Percentiles rank a stretch among this genome's conserved stretches.
Evolutionary conservation across 2,329 filamentous ascomycete species (phyloP).

Genomic region (Sclerotinia sclerotiorum): DNA sequence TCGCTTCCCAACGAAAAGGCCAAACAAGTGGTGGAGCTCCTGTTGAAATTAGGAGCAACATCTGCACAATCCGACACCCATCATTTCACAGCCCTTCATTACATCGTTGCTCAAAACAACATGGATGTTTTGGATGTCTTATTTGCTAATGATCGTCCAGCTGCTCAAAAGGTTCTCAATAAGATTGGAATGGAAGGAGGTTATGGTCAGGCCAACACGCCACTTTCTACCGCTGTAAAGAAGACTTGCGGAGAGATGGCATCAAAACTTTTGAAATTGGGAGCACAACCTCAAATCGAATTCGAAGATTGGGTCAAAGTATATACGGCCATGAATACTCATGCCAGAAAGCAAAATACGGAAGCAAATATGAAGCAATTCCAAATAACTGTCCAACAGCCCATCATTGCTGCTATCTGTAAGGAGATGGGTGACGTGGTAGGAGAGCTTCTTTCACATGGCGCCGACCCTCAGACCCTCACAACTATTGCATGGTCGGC

Average conservation of each 20-base stretch:
- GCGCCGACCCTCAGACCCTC: slow-evolving; percentile 65
- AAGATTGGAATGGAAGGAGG: slow-evolving; percentile 52
- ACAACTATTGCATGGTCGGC: slow-evolving; percentile 1
- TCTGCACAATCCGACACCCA: slow-evolving; percentile 69
- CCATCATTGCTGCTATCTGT: slow-evolving; percentile 61
- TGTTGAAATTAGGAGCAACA: slow-evolving; percentile 71
- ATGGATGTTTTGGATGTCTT: slow-evolving; percentile 51
- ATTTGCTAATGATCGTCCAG: slow-evolving; percentile 57
- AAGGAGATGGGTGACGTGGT: slow-evolving; percentile 50
- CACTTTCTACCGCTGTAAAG: slow-evolving; percentile 60
- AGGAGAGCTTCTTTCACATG: slow-evolving; percentile 57
- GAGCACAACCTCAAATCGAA: slow-evolving; percentile 59
- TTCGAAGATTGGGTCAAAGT: slow-evolving; percentile 65
- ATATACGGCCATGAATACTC: slow-evolving; percentile 46
- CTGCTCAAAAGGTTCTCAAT: slow-evolving; percentile 64
- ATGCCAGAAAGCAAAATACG: slow-evolving; percentile 42
- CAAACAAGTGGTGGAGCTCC: slow-evolving; percentile 60
- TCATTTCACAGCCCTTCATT: slow-evolving; percentile 65
- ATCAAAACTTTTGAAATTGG: slow-evolving; percentile 61
- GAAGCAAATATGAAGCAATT: slow-evolving; percentile 54
- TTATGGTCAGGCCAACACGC: slow-evolving; percentile 48
- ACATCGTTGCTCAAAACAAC: slow-evolving; percentile 55
- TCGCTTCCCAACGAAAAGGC: slow-evolving; percentile 63
- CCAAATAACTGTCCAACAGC: slow-evolving; percentile 55
- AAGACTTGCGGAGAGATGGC: slow-evolving; percentile 54